Evolutionary conservation across 2,329 filamentous ascomycete species (phyloP).

Genomic region (Colletotrichum lindemuthianum): DNA sequence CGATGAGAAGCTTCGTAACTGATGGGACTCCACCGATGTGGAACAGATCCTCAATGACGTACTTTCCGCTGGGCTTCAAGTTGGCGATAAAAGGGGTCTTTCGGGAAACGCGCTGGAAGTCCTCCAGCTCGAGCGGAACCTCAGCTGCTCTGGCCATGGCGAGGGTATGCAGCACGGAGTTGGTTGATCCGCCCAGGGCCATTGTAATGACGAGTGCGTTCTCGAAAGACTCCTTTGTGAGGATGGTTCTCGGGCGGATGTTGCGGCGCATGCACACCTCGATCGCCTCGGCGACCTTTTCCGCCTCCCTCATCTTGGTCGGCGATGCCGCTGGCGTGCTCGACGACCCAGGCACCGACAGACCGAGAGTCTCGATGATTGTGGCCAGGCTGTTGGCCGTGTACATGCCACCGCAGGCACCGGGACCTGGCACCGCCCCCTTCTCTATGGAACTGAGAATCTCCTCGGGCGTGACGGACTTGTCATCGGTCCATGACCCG

Average conservation of each 20-base stretch:
- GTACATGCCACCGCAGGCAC: constrained; percentile 88
- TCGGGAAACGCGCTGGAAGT: constrained; percentile 83
- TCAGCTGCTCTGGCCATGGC: constrained; percentile 90
- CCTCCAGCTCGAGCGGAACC: constrained; percentile 80
- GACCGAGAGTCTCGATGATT: constrained; percentile 88
- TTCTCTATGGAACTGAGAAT: constrained; percentile 64
- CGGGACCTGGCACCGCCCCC: constrained; percentile 73
- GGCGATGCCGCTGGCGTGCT: constrained; percentile 84
- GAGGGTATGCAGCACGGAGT: constrained; percentile 87
- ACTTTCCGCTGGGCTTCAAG: constrained; percentile 83
- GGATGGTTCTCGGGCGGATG: constrained; percentile 81
- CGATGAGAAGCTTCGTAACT: constrained; percentile 86
- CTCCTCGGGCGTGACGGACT: constrained; percentile 84
- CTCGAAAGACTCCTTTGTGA: constrained; percentile 84
- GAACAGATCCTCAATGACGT: constrained; percentile 90
- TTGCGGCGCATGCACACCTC: constrained; percentile 82
- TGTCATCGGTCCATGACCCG: constrained; percentile 70
- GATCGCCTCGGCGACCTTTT: constrained; percentile 82
- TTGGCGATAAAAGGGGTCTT: constrained; percentile 89
- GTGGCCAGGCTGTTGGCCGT: constrained; percentile 95
- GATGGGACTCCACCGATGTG: constrained; percentile 85
- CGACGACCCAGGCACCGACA: constrained; percentile 84
- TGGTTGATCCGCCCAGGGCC: constrained; percentile 88
- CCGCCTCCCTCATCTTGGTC: constrained; percentile 87
- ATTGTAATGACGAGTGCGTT: constrained; percentile 92